These are phyloP conservation scores for Leccinum uliginosum DNA, from an alignment of 768 basidiomycete genomes.

Conservation along the genomic window DNA sequence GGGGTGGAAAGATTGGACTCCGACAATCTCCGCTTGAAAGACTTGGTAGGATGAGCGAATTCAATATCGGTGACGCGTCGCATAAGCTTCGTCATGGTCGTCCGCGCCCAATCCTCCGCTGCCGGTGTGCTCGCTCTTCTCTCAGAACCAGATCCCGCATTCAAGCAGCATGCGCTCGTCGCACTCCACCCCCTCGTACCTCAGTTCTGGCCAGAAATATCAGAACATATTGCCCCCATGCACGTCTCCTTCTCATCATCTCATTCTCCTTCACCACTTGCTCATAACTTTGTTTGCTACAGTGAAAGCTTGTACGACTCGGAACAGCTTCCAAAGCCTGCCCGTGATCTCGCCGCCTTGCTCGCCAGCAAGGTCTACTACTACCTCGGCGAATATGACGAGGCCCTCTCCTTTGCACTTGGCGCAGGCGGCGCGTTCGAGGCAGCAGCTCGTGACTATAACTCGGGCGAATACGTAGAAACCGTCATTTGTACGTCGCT, in stretches of 20 bases:
- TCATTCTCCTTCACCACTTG: not conserved
- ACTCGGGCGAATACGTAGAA: conserved; percentile 85
- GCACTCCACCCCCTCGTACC: conserved; percentile 80
- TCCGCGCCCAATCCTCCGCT: conserved; percentile 72
- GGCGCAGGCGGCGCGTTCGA: conserved; percentile 87
- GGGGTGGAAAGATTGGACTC: conserved; percentile 14
- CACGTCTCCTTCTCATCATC: conserved; percentile 38
- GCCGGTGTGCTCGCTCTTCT: conserved; percentile 91
- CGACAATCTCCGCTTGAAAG: conserved; percentile 30
- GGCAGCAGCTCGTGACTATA: conserved; percentile 56
- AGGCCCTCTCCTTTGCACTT: conserved; percentile 92
- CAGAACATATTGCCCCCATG: conserved; percentile 89
- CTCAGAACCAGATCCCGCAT: conserved; percentile 78
- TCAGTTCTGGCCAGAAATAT: conserved; percentile 98
- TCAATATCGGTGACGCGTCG: conserved; percentile 39
- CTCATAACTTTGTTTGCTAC: conserved; percentile 10
- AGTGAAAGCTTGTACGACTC: conserved; percentile 92
- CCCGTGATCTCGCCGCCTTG: conserved; percentile 81
- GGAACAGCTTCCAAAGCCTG: conserved; percentile 64
- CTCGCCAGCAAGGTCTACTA: conserved; percentile 98
- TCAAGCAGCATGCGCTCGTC: conserved; percentile 89
- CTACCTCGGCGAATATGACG: conserved; percentile 92
- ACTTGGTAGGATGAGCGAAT: conserved; percentile 1
- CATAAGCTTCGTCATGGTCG: conserved; percentile 46
- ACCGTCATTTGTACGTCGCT: conserved; percentile 82